Conservation (phyloP, 768 basidiomycete genomes). For the Agrocybe pediades region DNA sequence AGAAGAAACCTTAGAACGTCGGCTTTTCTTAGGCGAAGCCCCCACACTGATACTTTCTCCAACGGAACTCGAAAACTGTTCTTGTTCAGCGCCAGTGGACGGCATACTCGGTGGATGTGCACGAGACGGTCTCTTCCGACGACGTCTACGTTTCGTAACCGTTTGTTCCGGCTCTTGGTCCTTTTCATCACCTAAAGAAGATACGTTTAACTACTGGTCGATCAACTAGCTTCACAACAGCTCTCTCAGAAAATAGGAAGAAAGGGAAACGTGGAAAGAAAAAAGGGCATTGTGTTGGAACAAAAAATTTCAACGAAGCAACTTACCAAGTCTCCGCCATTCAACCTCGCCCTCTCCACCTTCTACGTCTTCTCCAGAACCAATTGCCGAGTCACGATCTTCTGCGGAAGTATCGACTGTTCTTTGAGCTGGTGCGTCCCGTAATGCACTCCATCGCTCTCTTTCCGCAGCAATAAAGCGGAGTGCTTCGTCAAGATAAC, state of each 20-base stretch:
- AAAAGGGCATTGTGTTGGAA: too few species aligned
- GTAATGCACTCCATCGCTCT: constrained; percentile 54
- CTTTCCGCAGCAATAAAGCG: constrained; percentile 77
- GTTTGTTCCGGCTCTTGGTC: constrained; percentile 18
- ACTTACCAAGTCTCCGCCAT: constrained; percentile 23
- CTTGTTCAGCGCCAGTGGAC: background rate
- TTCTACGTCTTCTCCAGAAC: constrained; percentile 10
- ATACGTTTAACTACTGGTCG: constrained; percentile 13
- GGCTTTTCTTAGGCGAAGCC: constrained; percentile 20
- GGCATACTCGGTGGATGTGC: constrained; percentile 7
- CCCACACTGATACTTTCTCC: background rate
- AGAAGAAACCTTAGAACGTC: constrained; percentile 15
- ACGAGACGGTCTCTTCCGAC: constrained; percentile 16
- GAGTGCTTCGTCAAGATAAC: constrained; percentile 71
- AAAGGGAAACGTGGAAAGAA: background rate
- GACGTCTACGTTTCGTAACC: constrained; percentile 14
- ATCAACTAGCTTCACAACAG: constrained; percentile 21
- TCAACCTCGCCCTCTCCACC: constrained; percentile 12
- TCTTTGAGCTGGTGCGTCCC: constrained; percentile 24
- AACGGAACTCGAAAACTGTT: background rate
- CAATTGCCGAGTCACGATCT: constrained; percentile 1
- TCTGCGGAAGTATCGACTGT: background rate
- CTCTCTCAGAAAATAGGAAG: constrained; percentile 1
- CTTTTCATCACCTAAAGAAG: constrained; percentile 17
- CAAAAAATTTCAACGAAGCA: background rate